A percentile compares a stretch with the other conserved stretches of the same genome.
Evolutionary conservation across 1,139 yeast species (phyloP).

Genomic region (Nakaseomyces uthaithaninus): DNA sequence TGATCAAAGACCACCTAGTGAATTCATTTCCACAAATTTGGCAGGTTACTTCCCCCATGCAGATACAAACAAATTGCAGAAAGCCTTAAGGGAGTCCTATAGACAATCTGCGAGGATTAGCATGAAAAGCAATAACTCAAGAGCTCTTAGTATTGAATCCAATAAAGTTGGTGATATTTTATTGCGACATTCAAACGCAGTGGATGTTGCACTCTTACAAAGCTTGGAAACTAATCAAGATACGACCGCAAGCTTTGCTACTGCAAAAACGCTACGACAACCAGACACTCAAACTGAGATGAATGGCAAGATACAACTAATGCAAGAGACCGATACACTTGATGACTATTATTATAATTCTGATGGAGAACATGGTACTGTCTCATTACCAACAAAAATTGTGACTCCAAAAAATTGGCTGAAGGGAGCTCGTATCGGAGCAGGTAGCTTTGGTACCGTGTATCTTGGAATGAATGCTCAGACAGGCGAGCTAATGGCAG

Average conservation of each 20-base stretch:
- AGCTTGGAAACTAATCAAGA: slow-evolving; percentile 11
- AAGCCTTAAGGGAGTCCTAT: slow-evolving; percentile 77
- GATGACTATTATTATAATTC: slow-evolving; percentile 36
- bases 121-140: slow-evolving; percentile 15
- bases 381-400: slow-evolving; percentile 31
- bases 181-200: slow-evolving; percentile 49
- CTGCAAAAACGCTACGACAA: background rate
- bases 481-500: slow-evolving; percentile 96
- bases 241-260: background rate
- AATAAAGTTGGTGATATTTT: slow-evolving; percentile 55
- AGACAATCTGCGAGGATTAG: slow-evolving; percentile 60
- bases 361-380: slow-evolving; percentile 36
- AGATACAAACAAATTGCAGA: slow-evolving; percentile 60
- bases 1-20: slow-evolving; percentile 92
- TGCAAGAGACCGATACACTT: slow-evolving; percentile 19
- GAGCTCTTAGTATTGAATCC: slow-evolving; percentile 20
- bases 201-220: slow-evolving; percentile 46
- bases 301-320: slow-evolving; percentile 7
- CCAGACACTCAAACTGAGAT: background rate
- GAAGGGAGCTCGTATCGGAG: slow-evolving; percentile 86
- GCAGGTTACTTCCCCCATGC: slow-evolving; percentile 91
- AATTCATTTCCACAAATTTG: slow-evolving; percentile 79
- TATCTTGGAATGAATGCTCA: slow-evolving; percentile 85
- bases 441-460: slow-evolving; percentile 92
- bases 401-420: slow-evolving; percentile 69